Evolutionary conservation across 2,329 filamentous ascomycete genomes (phyloP).

Genomic region (Cladosporium sphaerospermum): DNA sequence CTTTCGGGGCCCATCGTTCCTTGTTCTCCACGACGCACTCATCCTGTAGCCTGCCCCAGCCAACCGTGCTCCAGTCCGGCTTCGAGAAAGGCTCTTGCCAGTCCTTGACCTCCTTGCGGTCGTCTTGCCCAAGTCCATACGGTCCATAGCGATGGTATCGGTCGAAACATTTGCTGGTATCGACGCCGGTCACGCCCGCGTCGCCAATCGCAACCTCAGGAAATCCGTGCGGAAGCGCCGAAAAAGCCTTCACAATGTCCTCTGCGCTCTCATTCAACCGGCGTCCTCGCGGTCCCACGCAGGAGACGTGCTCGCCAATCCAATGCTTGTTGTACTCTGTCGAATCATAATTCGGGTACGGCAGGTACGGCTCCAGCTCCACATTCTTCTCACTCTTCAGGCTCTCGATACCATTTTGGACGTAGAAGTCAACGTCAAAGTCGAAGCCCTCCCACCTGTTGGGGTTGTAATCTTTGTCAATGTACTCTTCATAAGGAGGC

Average conservation of each 20-base stretch:
- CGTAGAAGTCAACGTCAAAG: slow-evolving; percentile 36
- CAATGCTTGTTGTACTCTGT: slow-evolving; percentile 52
- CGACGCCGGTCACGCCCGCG: slow-evolving; percentile 54
- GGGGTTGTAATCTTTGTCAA: slow-evolving; percentile 39
- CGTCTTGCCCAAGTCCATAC: slow-evolving; percentile 53
- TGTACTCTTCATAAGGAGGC: slow-evolving; percentile 40
- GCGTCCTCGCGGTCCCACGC: slow-evolving; percentile 53
- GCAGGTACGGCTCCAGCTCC: slow-evolving; percentile 52
- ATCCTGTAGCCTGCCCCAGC: slow-evolving; percentile 66
- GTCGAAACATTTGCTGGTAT: slow-evolving; percentile 62
- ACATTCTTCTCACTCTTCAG: slow-evolving; percentile 18
- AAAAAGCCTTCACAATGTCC: slow-evolving; percentile 59
- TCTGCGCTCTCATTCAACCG: slow-evolving; percentile 50
- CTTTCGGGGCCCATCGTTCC: slow-evolving; percentile 48
- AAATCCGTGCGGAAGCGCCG: slow-evolving; percentile 51
- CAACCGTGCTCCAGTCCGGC: slow-evolving; percentile 57
- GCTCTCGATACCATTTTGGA: slow-evolving; percentile 27
- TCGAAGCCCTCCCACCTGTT: slow-evolving; percentile 44
- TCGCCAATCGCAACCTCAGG: slow-evolving; percentile 58
- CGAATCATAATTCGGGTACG: slow-evolving; percentile 66
- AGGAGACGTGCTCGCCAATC: slow-evolving; percentile 56
- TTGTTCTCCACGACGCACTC: slow-evolving; percentile 61
- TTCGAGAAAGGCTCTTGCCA: slow-evolving; percentile 31
- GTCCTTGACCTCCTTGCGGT: slow-evolving; percentile 31
- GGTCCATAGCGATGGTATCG: slow-evolving; percentile 46